phyloP scores from a whole-genome alignment of 2,329 filamentous ascomycete species.

The Ophiobolus disseminans region DNA sequence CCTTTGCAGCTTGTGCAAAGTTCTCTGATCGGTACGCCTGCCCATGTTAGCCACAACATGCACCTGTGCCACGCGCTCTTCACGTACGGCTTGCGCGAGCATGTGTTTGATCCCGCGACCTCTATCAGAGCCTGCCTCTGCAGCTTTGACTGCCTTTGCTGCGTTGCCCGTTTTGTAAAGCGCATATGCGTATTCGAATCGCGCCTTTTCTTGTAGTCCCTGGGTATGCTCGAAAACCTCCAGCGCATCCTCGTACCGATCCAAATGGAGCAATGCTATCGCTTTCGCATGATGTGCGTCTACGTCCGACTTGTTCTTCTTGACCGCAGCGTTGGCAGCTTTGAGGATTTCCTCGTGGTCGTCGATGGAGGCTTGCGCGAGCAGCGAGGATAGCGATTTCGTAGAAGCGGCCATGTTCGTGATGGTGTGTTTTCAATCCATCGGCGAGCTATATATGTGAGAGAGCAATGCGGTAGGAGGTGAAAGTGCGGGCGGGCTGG shows the following conservation, averaged over 20 bases:
- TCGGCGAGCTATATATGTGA: slow-evolving; percentile 19
- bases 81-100: slow-evolving; percentile 66
- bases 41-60: slow-evolving; percentile 24
- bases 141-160: slow-evolving; percentile 66
- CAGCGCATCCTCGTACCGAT: slow-evolving; percentile 80
- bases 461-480: background rate
- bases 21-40: slow-evolving; percentile 75
- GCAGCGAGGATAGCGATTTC: slow-evolving; percentile 61
- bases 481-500: slow-evolving; percentile 20
- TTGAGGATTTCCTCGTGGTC: slow-evolving; percentile 79
- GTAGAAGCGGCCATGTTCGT: slow-evolving; percentile 49
- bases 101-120: slow-evolving; percentile 64
- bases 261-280: slow-evolving; percentile 79
- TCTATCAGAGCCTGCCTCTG: slow-evolving; percentile 44
- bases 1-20: slow-evolving; percentile 69
- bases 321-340: slow-evolving; percentile 63
- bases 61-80: too few relatives aligned
- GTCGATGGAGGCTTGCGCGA: slow-evolving; percentile 64
- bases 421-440: slow-evolving; percentile 30
- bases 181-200: slow-evolving; percentile 79
- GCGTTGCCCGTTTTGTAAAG: slow-evolving; percentile 80
- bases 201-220: slow-evolving; percentile 65
- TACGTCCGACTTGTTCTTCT: slow-evolving; percentile 64
- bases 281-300: slow-evolving; percentile 73
- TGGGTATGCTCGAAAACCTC: slow-evolving; percentile 70